Evolutionary conservation across 139 green algal genomes (phyloP).

Genomic region (Picochlorum sp.): DNA sequence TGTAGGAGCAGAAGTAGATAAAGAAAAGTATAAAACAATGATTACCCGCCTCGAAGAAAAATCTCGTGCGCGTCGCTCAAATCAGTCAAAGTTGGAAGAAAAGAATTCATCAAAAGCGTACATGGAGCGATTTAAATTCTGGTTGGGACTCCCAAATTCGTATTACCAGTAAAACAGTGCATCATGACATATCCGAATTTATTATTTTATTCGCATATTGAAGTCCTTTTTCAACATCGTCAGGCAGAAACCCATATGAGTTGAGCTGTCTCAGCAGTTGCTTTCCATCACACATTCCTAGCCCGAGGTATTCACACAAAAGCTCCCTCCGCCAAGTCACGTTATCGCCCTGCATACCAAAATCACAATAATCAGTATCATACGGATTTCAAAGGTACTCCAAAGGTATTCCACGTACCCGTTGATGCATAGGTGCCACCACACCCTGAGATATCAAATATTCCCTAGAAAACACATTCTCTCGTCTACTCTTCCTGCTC

Average conservation of each 20-base stretch:
- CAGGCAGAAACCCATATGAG: conserved; percentile 22
- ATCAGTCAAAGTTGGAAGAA: background rate
- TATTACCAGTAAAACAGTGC: conserved; percentile 33
- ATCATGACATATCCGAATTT: conserved; percentile 1
- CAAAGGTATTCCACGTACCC: conserved; percentile 2
- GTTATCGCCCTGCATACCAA: conserved; percentile 12
- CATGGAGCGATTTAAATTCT: conserved; percentile 65
- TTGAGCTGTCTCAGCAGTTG: conserved; percentile 37
- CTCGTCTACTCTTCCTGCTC: background rate
- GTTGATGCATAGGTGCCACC: conserved; percentile 18
- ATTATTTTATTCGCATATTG: conserved; percentile 16
- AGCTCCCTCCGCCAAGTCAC: conserved; percentile 9
- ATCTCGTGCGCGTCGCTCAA: background rate
- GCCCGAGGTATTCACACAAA: conserved; percentile 20
- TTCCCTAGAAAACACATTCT: conserved; percentile 22
- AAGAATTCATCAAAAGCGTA: conserved; percentile 17
- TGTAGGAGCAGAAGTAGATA: conserved; percentile 34
- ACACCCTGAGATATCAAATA: conserved; percentile 20
- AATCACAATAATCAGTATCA: background rate
- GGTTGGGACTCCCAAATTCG: conserved; percentile 60
- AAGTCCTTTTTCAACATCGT: conserved; percentile 17
- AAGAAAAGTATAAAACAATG: conserved; percentile 29
- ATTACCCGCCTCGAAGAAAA: background rate
- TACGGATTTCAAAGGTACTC: too few relatives aligned
- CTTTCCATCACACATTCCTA: conserved; percentile 37